Evolutionary conservation across 129 eudicot species (phyloP), one percentile per base, ranked within the genome.

Genomic region (Logfia minima): DNA sequence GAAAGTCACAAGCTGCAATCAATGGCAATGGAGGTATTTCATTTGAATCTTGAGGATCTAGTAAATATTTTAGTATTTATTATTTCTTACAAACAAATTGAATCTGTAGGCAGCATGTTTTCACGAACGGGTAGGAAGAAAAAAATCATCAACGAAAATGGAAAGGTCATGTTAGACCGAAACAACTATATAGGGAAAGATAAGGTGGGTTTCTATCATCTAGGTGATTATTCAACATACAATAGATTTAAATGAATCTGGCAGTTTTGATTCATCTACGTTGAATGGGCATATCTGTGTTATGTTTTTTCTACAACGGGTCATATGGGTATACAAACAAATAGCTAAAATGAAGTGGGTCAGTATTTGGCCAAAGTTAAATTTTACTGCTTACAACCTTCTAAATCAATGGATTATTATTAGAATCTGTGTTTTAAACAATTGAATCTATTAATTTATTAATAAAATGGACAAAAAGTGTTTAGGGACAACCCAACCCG

Each of bases 51-150:
- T 77, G 35, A 74, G 66, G 70, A 58, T 68, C 5, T 61, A 19
- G 34, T n/a, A n/a, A 29, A 18, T 43, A 45, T 29, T 16, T 55
- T 67, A 16, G 19, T 18, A 67, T 67, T 3, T 35, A 8, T 61
- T 34, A 2, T 34, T 52, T 31, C 45, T 51, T 70, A 26, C 35
- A 10, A 60, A 39, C 63, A 34, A 55, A 73, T 31, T 74, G 52
- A 69, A 71, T 86, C 31, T 83, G 65, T 79, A 86, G 90, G 83
- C 41, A 69, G 88, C 75, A 82, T 85, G 78, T 75, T 66, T 71
- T 67, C 78, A 41, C 77, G 76, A 67, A 80, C 28, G 41, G 82
- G 75, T 65, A 66, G 82, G 81, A 71, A 78, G 75, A 78, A 72
- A 21, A 74, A 75, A 63, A 55, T 74, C 21, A 29, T 37, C 69